These are phyloP conservation scores for Aspergillus felis DNA, from an alignment of 2,329 filamentous ascomycete genomes.

Conservation along the genomic window DNA sequence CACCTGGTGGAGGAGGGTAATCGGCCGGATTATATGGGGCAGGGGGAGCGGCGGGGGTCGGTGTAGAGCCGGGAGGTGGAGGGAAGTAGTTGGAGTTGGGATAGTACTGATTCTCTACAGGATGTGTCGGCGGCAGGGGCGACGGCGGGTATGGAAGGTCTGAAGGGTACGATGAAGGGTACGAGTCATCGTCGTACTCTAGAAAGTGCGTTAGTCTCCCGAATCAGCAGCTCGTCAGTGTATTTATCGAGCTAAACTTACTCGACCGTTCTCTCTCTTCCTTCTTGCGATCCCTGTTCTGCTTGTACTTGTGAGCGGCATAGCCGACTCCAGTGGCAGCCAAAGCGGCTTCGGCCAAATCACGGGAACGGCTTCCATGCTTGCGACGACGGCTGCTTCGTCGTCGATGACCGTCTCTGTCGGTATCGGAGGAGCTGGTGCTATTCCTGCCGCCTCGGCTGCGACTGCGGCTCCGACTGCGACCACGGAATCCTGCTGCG, in stretches of 20 bases:
- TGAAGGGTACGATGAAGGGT: slow-evolving; percentile 37
- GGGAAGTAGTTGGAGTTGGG: slow-evolving; percentile 40
- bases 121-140: slow-evolving; percentile 29
- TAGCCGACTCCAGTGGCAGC: slow-evolving; percentile 56
- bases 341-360: slow-evolving; percentile 52
- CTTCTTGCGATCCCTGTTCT: slow-evolving; percentile 54
- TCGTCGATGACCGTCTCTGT: slow-evolving; percentile 28
- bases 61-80: slow-evolving; percentile 37
- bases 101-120: slow-evolving; percentile 36
- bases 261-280: slow-evolving; percentile 47
- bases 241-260: slow-evolving; percentile 30
- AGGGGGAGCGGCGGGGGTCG: slow-evolving; percentile 21
- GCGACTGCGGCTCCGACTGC: slow-evolving; percentile 48
- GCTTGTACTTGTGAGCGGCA: slow-evolving; percentile 55
- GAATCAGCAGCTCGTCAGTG: neutral
- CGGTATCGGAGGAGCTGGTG: slow-evolving; percentile 37
- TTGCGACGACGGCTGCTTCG: slow-evolving; percentile 29
- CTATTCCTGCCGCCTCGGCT: slow-evolving; percentile 37
- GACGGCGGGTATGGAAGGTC: slow-evolving; percentile 34
- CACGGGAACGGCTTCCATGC: slow-evolving; percentile 39
- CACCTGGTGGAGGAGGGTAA: slow-evolving; percentile 42
- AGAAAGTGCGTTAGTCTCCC: slow-evolving; percentile 17
- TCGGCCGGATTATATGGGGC: slow-evolving; percentile 36
- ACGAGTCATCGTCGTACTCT: slow-evolving; percentile 34
- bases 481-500: slow-evolving; percentile 30